phyloP scores from a whole-genome alignment of 768 basidiomycete genomes.

The Auricularia auricula-judae region DNA sequence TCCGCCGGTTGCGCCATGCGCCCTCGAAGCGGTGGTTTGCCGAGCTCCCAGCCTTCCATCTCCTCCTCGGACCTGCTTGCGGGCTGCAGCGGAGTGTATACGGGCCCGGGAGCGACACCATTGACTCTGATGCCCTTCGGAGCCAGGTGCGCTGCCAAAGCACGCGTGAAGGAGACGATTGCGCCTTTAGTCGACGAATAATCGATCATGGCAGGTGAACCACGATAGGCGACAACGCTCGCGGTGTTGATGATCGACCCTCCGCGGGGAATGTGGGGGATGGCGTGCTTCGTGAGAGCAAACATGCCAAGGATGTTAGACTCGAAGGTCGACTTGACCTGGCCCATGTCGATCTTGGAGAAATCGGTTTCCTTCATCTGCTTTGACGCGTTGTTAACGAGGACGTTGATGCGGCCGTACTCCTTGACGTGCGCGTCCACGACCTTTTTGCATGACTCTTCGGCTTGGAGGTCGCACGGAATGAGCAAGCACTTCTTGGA shows the following conservation, averaged over 20 bases:
- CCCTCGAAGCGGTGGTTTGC: slow-evolving; percentile 34
- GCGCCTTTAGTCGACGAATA: slow-evolving; percentile 53
- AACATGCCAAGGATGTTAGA: slow-evolving; percentile 53
- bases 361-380: slow-evolving; percentile 10
- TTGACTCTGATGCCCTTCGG: slow-evolving; percentile 50
- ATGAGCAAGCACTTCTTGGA: slow-evolving; percentile 15
- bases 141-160: slow-evolving; percentile 39
- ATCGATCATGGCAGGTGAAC: slow-evolving; percentile 27
- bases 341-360: neutral
- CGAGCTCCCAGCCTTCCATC: slow-evolving; percentile 44
- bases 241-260: slow-evolving; percentile 51
- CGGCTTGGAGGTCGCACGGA: slow-evolving; percentile 30
- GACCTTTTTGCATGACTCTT: slow-evolving; percentile 30
- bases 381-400: slow-evolving; percentile 52
- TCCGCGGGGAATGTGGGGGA: slow-evolving; percentile 50
- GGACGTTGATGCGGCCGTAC: slow-evolving; percentile 38
- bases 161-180: slow-evolving; percentile 45
- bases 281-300: slow-evolving; percentile 40
- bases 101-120: slow-evolving; percentile 40
- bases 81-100: slow-evolving; percentile 49
- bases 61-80: slow-evolving; percentile 40
- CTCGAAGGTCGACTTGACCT: slow-evolving; percentile 40
- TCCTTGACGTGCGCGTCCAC: slow-evolving; percentile 36
- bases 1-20: slow-evolving; percentile 42
- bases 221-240: slow-evolving; percentile 42